phyloP scores from a whole-genome alignment of 2,329 filamentous ascomycete genomes.

The Aspergillus carbonarius region DNA sequence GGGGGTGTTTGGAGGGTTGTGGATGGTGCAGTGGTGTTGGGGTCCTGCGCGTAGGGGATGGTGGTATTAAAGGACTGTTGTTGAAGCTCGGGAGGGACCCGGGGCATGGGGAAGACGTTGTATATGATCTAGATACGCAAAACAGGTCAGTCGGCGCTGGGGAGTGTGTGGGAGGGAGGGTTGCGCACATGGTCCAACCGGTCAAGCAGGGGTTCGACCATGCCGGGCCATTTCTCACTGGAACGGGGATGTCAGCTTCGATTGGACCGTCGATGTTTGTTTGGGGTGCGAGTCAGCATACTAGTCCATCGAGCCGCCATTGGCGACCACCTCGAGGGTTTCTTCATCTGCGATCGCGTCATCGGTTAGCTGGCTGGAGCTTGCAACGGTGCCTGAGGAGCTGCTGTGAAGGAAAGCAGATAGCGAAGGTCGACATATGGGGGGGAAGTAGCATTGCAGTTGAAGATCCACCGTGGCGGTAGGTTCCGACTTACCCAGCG shows the following conservation, averaged over 20 bases:
- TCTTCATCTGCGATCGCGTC: constrained; percentile 46
- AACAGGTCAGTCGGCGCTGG: not conserved
- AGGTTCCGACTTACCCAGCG: constrained; percentile 22
- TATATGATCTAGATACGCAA: constrained; percentile 63
- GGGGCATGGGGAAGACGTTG: constrained; percentile 72
- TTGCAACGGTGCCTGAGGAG: not conserved
- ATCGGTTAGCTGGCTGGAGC: constrained; percentile 3
- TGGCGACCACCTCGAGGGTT: constrained; percentile 56
- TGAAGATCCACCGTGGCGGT: not conserved
- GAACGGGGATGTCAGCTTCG: constrained; percentile 32
- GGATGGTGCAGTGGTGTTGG: constrained; percentile 30
- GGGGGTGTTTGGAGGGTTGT: constrained; percentile 37
- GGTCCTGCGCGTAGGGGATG: constrained; percentile 28
- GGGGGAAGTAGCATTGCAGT: not conserved
- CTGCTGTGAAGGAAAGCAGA: not conserved
- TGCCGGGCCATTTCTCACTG: constrained; percentile 68
- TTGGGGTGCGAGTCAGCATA: constrained; percentile 35
- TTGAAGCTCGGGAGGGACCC: constrained; percentile 45
- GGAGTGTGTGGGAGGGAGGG: not conserved
- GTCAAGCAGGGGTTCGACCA: constrained; percentile 64
- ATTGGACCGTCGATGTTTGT: not conserved
- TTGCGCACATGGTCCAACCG: constrained; percentile 64
- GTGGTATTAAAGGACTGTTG: constrained; percentile 24
- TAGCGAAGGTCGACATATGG: not conserved
- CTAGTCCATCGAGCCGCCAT: constrained; percentile 60